Evolutionary conservation across 305 asterid genomes (phyloP).

Genomic region (Striga hermonthica): DNA sequence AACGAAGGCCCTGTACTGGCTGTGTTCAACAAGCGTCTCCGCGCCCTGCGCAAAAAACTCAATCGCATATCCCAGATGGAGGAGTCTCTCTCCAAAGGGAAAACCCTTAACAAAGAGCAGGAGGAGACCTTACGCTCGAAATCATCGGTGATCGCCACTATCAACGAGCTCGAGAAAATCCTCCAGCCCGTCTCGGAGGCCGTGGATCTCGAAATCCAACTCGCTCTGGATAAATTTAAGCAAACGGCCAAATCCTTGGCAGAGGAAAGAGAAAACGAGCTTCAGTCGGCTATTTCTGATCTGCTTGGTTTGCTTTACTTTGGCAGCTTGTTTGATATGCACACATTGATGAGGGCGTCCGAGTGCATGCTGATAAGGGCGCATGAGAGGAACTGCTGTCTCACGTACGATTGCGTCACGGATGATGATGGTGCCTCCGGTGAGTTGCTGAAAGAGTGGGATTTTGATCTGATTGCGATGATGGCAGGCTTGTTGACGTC

Average conservation of each 20-base stretch:
- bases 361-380: constrained; percentile 57
- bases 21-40: constrained; percentile 73
- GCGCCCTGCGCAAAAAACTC: constrained; percentile 65
- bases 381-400: constrained; percentile 79
- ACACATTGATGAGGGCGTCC: constrained; percentile 36
- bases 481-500: constrained; percentile 53
- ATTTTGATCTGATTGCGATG: constrained; percentile 70
- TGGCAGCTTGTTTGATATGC: constrained; percentile 66
- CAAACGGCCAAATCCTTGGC: constrained; percentile 5
- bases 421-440: constrained; percentile 53
- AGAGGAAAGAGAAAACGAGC: constrained; percentile 7
- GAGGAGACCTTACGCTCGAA: constrained; percentile 66
- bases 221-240: constrained; percentile 29
- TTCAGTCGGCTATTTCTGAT: constrained; percentile 42
- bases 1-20: constrained; percentile 64
- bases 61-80: constrained; percentile 79
- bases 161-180: constrained; percentile 76
- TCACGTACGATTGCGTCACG: constrained; percentile 67
- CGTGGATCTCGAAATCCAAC: constrained; percentile 39
- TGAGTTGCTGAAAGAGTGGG: constrained; percentile 61
- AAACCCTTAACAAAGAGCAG: constrained; percentile 72
- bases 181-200: constrained; percentile 58
- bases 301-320: constrained; percentile 64
- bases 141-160: constrained; percentile 49
- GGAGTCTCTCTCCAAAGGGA: constrained; percentile 61